Base-by-base conservation (phyloP, 352 stramenopile species). In the Pythium grandisporangium region DNA sequence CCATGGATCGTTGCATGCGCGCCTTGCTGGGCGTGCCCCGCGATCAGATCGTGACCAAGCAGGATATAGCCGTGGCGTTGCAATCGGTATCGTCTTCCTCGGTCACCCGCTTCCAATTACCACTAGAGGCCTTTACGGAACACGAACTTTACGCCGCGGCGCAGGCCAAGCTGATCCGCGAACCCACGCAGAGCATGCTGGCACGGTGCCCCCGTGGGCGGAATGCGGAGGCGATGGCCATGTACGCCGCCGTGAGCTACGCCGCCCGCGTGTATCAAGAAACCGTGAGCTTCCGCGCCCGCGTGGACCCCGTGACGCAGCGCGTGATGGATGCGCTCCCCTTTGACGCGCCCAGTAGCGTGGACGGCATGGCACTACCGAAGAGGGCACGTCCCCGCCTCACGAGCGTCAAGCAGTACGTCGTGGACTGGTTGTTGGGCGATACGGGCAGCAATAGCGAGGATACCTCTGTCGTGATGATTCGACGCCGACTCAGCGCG, bases 391-490 rank as follows among this genome's bases (percentile, higher is more conserved):
- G 63, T 13, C 62, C 45, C n/a, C 53, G 45, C 4, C 50, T 65
- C 39, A n/a, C n/a, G n/a, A 70, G 51, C 12, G 32, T 87, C 4
- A 66, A 66, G 42, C 51, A 75, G 25, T 63, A 60, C 21, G 44
- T 83, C 11, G 58, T 72, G 0, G 68, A 84, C 44, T 87, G 73
- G 73, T 35, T 87, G 12, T 54, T 84, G 3, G 73, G 73, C 8
- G 63, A 58, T 4, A n/a, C n/a, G n/a, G n/a, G n/a, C n/a, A n/a
- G n/a, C n/a, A n/a, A n/a, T n/a, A n/a, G n/a, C n/a, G n/a, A n/a
- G n/a, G 70, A 87, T 23, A 63, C 73, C 3, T 68, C 66, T 0
- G 46, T 63, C 5, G 46, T 81, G 20, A 58, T 59, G 37, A 59
- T 84, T 12, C 56, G 73, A 34, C 64, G 64, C 2, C 55, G 56